Percentiles rank a stretch among this genome's conserved stretches.
Evolutionary conservation across 345 rosid genomes (phyloP).

Genomic region (Populus pruinosa): DNA sequence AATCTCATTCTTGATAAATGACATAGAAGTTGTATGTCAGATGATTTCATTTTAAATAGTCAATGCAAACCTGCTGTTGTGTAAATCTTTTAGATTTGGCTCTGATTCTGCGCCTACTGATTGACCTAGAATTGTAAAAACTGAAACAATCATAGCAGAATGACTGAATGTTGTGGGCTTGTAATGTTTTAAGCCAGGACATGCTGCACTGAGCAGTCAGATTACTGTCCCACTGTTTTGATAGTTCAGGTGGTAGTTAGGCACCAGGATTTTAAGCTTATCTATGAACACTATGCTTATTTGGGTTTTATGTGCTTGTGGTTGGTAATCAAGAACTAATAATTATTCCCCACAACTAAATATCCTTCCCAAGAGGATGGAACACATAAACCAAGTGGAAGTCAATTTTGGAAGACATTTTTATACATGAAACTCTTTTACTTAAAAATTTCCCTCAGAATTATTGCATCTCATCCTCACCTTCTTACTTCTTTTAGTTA

Average conservation of each 20-base stretch:
- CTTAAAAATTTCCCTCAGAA: not conserved
- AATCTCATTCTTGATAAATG: not conserved
- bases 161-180: not conserved
- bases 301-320: not conserved
- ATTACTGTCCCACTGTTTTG: not conserved
- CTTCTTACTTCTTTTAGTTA: not conserved
- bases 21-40: not conserved
- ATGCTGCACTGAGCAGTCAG: not conserved
- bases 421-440: not conserved
- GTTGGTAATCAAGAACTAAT: not conserved
- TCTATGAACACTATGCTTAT: not conserved
- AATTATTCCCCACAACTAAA: not conserved
- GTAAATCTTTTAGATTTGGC: not conserved
- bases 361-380: not conserved
- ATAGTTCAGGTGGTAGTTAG: not conserved
- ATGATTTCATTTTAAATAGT: not conserved
- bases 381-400: not conserved
- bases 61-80: not conserved
- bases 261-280: not conserved
- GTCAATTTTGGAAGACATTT: not conserved
- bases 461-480: not conserved
- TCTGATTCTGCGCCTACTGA: not conserved
- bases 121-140: not conserved
- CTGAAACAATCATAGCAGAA: not conserved
- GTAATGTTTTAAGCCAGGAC: not conserved